Base-by-base conservation (phyloP, 2,329 filamentous ascomycete genomes). In the Rhinocladiella mackenziei region DNA sequence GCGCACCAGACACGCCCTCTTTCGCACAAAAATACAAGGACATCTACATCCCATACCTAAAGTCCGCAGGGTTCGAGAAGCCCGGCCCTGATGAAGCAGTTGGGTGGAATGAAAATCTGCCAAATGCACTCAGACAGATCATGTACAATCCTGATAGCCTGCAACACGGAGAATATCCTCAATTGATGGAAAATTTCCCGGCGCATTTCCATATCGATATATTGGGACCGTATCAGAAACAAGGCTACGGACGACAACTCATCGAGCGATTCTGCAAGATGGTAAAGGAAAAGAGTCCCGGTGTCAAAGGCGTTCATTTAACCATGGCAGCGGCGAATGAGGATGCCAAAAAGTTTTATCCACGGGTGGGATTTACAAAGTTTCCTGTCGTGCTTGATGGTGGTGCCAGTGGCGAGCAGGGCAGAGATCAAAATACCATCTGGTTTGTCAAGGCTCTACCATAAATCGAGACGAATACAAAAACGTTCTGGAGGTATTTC, bases 181-280 rank as follows among this genome's bases (percentile, higher is more conserved):
- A 45, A 14, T 31, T 56, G 40, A 37, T 56, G 20, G 20, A 38
- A 10, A 17, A 48, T 23, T 53, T 49, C 44, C 54, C 54, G 8
- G 51, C 49, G 11, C 54, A 56, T 43, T 25, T 56, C 8, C 54
- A 56, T 18, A 51, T 56, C 22, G 54, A 56, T 28, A 40, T 56
- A 13, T 34, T 56, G 19, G 25, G 28, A 9, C 15, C 22, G 3
- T 48, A 48, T 32, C 52, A 55, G 29, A 40, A 39, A 28, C 43
- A 52, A 26, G 52, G 54, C 9, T 53, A 38, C 30, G 54, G 54
- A 22, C 38, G 45, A 23, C 43, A 42, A 22, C 20, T 56, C 44
- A 53, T 56, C 5, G 30, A 50, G 6, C 20, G 9, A 15, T 48
- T 55, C 13, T 43, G 40, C 28, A 14, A 43, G 7, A 17, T 29